Conservation (phyloP, 2,329 filamentous ascomycete genomes). For the Botryotinia convoluta region DNA sequence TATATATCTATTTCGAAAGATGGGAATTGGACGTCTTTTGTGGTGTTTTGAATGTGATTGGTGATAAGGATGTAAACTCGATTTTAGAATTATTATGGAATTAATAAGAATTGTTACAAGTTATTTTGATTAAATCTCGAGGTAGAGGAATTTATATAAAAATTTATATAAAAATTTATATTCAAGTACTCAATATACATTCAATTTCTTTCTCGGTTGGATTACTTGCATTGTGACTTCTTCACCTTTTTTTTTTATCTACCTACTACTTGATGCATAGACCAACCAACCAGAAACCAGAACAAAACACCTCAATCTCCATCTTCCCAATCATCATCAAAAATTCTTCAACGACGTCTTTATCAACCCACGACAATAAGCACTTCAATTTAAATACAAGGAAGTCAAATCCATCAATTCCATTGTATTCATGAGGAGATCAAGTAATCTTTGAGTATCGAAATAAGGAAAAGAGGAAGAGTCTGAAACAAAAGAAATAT, state of each 20-base stretch:
- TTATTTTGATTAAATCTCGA: too few relatives aligned
- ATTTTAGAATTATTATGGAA: too few relatives aligned
- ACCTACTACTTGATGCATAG: conserved; percentile 1
- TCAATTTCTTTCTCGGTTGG: background rate
- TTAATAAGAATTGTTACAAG: too few relatives aligned
- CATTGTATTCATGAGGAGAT: background rate
- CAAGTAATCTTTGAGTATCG: background rate
- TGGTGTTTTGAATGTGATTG: too few relatives aligned
- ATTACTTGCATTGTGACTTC: background rate
- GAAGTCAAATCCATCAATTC: background rate
- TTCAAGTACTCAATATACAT: too few relatives aligned
- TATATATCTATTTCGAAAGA: too few relatives aligned
- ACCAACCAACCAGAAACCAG: conserved; percentile 13
- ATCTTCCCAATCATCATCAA: background rate
- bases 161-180: too few relatives aligned
- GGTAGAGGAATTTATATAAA: too few relatives aligned
- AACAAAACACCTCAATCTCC: background rate
- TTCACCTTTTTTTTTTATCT: background rate
- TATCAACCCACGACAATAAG: background rate
- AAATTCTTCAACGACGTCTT: background rate
- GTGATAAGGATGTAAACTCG: too few relatives aligned
- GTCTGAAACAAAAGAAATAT: conserved; percentile 10
- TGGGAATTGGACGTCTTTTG: too few relatives aligned
- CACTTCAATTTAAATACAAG: background rate
- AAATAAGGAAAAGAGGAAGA: background rate